Evolutionary conservation across 768 basidiomycete genomes (phyloP).

Genomic region (Lentinula raphanica): DNA sequence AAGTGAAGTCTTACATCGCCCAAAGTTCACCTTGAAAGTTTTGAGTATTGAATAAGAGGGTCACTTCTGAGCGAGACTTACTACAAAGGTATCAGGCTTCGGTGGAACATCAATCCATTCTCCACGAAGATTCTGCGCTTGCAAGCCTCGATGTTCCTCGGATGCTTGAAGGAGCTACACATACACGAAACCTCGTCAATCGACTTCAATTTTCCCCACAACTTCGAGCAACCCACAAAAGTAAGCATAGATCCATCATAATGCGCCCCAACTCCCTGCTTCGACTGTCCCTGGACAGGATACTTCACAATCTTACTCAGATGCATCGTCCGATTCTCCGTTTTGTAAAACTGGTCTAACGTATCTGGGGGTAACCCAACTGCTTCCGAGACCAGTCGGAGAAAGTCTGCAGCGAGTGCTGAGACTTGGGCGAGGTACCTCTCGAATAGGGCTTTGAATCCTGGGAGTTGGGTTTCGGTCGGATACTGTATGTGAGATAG

Average conservation of each 20-base stretch:
- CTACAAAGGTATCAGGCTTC: slow-evolving; percentile 48
- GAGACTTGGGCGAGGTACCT: slow-evolving; percentile 38
- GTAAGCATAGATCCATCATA: slow-evolving; percentile 6
- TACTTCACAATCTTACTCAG: slow-evolving; percentile 42
- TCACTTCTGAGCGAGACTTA: slow-evolving; percentile 33
- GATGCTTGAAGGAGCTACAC: slow-evolving; percentile 50
- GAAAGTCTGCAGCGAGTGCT: slow-evolving; percentile 39
- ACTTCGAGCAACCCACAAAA: not conserved
- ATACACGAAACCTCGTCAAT: not conserved
- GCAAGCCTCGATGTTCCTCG: slow-evolving; percentile 43
- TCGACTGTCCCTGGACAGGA: slow-evolving; percentile 29
- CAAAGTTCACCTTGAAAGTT: slow-evolving; percentile 43
- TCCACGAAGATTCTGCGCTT: slow-evolving; percentile 52
- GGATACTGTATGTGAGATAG: not conserved
- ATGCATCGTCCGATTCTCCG: slow-evolving; percentile 37
- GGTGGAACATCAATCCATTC: slow-evolving; percentile 55
- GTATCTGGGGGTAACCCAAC: slow-evolving; percentile 38
- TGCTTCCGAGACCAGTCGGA: slow-evolving; percentile 40
- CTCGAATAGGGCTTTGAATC: slow-evolving; percentile 38
- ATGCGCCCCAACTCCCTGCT: slow-evolving; percentile 5
- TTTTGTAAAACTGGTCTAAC: slow-evolving; percentile 37
- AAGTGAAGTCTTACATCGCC: slow-evolving; percentile 10
- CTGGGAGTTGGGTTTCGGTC: slow-evolving; percentile 30
- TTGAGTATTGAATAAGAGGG: slow-evolving; percentile 37
- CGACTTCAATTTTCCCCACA: not conserved